Evolutionary conservation across 1,139 yeast species (phyloP), one percentile per base, ranked within the genome.

Genomic region (Blastobotrys raffinosifermentans): DNA sequence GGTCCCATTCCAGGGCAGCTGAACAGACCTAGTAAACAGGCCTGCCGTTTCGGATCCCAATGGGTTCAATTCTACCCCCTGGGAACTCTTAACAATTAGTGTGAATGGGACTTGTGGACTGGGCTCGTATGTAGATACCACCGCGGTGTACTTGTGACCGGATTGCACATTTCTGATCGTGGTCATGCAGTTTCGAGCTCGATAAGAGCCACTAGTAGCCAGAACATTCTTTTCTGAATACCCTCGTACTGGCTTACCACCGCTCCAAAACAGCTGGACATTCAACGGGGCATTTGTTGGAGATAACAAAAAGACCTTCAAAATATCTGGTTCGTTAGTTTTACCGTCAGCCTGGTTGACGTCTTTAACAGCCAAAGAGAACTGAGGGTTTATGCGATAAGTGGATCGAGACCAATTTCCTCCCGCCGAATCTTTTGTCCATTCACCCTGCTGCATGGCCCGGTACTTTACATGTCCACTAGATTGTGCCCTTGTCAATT

Each of bases 311-410:
- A 44, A 40, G 14, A 49, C 13, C 40, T 34, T 36, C 3, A 39
- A 36, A 34, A 17, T 26, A n/a, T 36, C 39, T 11, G 48, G 32
- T 16, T 41, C 51, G n/a, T n/a, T n/a, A n/a, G n/a, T n/a, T n/a
- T n/a, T n/a, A n/a, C n/a, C n/a, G n/a, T n/a, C n/a, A n/a, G n/a
- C n/a, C n/a, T n/a, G n/a, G n/a, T n/a, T n/a, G n/a, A n/a, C n/a
- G 36, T 43, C 50, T 25, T 11, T 37, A 30, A 37, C 60, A 50
- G 41, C 51, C 49, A 54, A 63, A 35, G 63, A 60, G 50, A 65
- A 81, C 47, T 82, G 86, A 0, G 94, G 94, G 48, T 83, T 84
- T 26, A 63, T 56, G 23, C 72, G 61, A 49, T 69, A 83, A 1
- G 72, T 59, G 2, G 73, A 61, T 30, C 64, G 47, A 0, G 72